Percentiles rank a stretch among this genome's conserved stretches.
Conservation (phyloP, 768 basidiomycete species). For the Ramaria sp. region DNA sequence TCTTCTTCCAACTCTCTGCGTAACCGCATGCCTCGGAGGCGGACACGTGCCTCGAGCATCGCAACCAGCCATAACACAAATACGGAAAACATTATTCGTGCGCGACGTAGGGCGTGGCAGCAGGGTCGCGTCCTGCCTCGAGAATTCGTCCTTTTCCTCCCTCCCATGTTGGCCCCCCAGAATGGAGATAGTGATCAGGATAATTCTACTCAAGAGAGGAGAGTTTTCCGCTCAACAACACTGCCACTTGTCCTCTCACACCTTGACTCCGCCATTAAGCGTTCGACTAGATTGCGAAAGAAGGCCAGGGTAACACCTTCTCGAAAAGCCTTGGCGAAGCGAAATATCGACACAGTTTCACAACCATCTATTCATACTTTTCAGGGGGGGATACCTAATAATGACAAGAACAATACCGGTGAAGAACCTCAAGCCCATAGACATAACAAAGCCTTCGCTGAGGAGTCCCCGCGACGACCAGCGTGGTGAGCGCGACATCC, state of each 20-base stretch:
- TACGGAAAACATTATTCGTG: conserved; percentile 50
- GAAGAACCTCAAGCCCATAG: conserved; percentile 2
- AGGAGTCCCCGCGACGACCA: conserved; percentile 1
- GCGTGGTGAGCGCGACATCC: background rate
- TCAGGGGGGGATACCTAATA: background rate
- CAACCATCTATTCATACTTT: conserved; percentile 11
- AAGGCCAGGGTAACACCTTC: conserved; percentile 7
- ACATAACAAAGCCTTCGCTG: background rate
- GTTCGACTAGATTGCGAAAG: conserved; percentile 23
- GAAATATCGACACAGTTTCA: background rate
- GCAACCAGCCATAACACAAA: conserved; percentile 36
- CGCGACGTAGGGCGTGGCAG: conserved; percentile 53
- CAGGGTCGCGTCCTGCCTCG: conserved; percentile 48
- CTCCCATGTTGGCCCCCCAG: conserved; percentile 26
- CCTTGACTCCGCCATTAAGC: conserved; percentile 38
- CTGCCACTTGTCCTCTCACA: conserved; percentile 36
- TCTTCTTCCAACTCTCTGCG: conserved; percentile 26
- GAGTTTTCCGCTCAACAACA: conserved; percentile 34
- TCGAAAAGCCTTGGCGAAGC: conserved; percentile 1
- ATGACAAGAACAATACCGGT: conserved; percentile 11
- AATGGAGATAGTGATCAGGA: background rate
- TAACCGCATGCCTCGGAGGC: conserved; percentile 27
- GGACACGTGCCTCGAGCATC: conserved; percentile 36
- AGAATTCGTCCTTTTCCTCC: conserved; percentile 51
- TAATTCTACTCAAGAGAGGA: conserved; percentile 12